A percentile compares a stretch with the other conserved stretches of the same genome.
Conservation (phyloP, 1,139 yeast species). For the Torulaspora pretoriensis region DNA sequence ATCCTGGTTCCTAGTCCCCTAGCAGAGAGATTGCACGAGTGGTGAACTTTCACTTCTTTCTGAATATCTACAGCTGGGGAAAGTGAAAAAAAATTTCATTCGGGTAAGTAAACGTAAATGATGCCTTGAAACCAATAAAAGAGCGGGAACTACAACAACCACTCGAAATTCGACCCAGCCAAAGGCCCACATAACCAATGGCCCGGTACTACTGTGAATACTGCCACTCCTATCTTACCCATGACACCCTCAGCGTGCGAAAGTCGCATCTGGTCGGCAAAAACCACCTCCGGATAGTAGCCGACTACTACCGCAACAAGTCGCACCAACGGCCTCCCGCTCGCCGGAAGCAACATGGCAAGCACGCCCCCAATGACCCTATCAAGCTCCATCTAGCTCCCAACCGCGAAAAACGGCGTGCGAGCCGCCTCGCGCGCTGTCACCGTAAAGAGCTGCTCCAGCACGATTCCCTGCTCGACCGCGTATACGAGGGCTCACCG, state of each 20-base stretch:
- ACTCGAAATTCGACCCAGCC: background rate
- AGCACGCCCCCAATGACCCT: background rate
- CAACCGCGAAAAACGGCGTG: slow-evolving; percentile 17
- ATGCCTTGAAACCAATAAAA: background rate
- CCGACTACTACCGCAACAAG: slow-evolving; percentile 57
- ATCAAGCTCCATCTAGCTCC: slow-evolving; percentile 9
- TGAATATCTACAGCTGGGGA: background rate
- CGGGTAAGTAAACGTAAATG: slow-evolving; percentile 2
- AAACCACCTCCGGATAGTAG: slow-evolving; percentile 69
- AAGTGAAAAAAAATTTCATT: slow-evolving; percentile 1
- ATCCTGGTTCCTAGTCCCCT: slow-evolving; percentile 3
- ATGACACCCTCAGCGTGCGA: slow-evolving; percentile 83
- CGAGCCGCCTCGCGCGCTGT: slow-evolving; percentile 3
- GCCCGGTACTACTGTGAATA: slow-evolving; percentile 73
- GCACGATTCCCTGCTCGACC: slow-evolving; percentile 14
- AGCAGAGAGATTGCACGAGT: background rate
- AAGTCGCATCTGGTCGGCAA: slow-evolving; percentile 78
- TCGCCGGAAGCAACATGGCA: background rate
- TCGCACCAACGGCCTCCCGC: slow-evolving; percentile 8
- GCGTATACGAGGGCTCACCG: slow-evolving; percentile 31
- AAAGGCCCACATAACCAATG: slow-evolving; percentile 25
- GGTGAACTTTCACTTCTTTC: background rate
- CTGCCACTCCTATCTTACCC: slow-evolving; percentile 81
- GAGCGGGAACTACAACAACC: background rate
- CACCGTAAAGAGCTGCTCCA: slow-evolving; percentile 13